Conservation (phyloP, 2,329 filamentous ascomycete genomes). For the Neofusicoccum sp. region DNA sequence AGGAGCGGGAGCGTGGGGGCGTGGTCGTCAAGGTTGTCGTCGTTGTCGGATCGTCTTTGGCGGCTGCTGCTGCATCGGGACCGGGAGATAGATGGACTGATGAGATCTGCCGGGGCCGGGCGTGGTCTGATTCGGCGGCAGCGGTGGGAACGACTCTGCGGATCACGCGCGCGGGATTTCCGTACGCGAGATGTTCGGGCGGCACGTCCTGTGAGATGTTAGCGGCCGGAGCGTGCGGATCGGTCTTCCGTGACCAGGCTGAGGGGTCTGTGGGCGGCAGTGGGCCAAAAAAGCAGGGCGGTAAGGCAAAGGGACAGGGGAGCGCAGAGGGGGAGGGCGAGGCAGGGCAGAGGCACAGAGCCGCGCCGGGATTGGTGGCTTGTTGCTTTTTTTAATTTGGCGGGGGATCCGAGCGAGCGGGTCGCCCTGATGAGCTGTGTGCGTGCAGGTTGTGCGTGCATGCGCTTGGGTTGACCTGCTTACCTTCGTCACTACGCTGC, state of each 20-base stretch:
- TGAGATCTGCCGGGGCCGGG: slow-evolving; percentile 4
- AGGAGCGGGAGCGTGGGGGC: neutral
- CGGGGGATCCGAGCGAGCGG: neutral
- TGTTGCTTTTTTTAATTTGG: neutral
- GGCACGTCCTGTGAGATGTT: slow-evolving; percentile 19
- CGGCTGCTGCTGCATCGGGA: slow-evolving; percentile 10
- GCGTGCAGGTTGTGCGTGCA: neutral
- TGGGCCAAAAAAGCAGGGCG: neutral
- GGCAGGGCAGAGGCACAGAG: neutral
- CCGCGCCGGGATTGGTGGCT: neutral
- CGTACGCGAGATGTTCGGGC: slow-evolving; percentile 17
- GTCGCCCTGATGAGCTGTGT: neutral
- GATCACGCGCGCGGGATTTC: slow-evolving; percentile 18
- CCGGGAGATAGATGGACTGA: slow-evolving; percentile 5
- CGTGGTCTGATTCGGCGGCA: slow-evolving; percentile 1
- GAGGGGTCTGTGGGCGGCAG: neutral
- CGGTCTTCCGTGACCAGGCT: slow-evolving; percentile 16
- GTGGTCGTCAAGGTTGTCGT: neutral
- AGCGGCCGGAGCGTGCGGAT: slow-evolving; percentile 14
- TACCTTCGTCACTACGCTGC: slow-evolving; percentile 77
- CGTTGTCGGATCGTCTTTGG: slow-evolving; percentile 3
- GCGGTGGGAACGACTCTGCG: neutral
- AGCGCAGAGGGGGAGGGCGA: neutral
- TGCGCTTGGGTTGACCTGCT: neutral
- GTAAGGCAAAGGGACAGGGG: neutral